Percentiles rank a stretch among this genome's conserved stretches.
phyloP scores from a whole-genome alignment of 1,284 basidiomycete genomes.

The Puccinia horiana region DNA sequence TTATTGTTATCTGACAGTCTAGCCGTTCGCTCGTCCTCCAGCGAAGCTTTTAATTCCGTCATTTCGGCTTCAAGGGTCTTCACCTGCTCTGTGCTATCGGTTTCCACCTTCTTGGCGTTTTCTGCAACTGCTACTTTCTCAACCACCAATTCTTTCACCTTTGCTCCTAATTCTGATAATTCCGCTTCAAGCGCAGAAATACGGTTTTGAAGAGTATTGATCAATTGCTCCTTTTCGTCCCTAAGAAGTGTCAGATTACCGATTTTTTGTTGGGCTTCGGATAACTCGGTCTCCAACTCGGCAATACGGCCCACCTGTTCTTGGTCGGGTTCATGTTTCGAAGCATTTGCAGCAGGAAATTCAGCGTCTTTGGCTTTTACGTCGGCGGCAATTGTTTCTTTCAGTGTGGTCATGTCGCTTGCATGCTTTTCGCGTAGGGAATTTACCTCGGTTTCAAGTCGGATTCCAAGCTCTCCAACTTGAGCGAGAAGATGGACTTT shows the following conservation, averaged over 20 bases:
- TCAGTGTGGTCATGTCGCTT: not conserved
- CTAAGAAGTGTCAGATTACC: constrained; percentile 4
- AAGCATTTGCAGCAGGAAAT: not conserved
- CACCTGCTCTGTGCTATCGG: constrained; percentile 25
- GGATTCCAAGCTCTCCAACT: not conserved
- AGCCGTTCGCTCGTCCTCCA: constrained; percentile 1
- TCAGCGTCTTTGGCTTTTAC: not conserved
- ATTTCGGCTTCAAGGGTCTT: constrained; percentile 25
- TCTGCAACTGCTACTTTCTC: constrained; percentile 6
- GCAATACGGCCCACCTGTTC: not conserved
- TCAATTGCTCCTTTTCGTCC: constrained; percentile 8
- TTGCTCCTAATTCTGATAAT: not conserved
- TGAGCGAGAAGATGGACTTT: not conserved
- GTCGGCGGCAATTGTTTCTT: not conserved
- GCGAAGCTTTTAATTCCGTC: constrained; percentile 17
- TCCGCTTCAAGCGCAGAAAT: constrained; percentile 20
- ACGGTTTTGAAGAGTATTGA: constrained; percentile 12
- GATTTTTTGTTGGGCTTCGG: constrained; percentile 4
- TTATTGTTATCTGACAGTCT: constrained; percentile 4
- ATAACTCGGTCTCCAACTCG: constrained; percentile 5
- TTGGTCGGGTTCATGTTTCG: constrained; percentile 12
- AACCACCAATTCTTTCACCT: not conserved
- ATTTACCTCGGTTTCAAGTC: constrained; percentile 14
- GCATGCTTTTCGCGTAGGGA: constrained; percentile 7
- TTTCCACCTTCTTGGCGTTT: not conserved